phyloP scores from a whole-genome alignment of 2,329 filamentous ascomycete genomes.

The Cytospora schulzeri region DNA sequence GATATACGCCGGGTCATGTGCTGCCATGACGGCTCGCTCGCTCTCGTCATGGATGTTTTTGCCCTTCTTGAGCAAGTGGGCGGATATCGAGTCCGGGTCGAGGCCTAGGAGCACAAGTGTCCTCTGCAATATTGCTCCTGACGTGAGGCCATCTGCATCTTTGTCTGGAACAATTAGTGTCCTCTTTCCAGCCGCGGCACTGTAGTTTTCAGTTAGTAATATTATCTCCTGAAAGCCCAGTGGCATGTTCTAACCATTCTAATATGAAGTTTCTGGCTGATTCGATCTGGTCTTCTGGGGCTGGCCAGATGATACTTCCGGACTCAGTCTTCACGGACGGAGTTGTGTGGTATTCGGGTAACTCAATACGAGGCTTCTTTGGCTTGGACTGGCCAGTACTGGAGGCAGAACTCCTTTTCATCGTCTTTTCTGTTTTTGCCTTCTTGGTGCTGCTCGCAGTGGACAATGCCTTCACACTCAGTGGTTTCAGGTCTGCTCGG shows the following conservation, averaged over 20 bases:
- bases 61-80: conserved; percentile 63
- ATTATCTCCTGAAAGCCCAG: conserved; percentile 17
- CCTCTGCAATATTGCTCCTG: conserved; percentile 63
- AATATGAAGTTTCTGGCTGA: conserved; percentile 57
- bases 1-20: conserved; percentile 55
- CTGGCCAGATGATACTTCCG: conserved; percentile 63
- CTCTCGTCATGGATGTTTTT: conserved; percentile 56
- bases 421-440: not conserved
- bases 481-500: not conserved
- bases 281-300: conserved; percentile 56
- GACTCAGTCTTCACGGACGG: conserved; percentile 43
- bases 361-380: conserved; percentile 34
- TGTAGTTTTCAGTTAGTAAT: conserved; percentile 33
- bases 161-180: conserved; percentile 69
- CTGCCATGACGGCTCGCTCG: conserved; percentile 54
- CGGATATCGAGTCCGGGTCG: conserved; percentile 51
- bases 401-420: conserved; percentile 21
- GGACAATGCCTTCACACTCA: not conserved
- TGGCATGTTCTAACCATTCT: conserved; percentile 51
- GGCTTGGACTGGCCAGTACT: conserved; percentile 18
- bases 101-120: conserved; percentile 63
- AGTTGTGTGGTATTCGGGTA: conserved; percentile 49
- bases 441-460: not conserved
- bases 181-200: conserved; percentile 51
- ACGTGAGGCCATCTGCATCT: conserved; percentile 67